Percentiles rank a stretch among this genome's conserved stretches.
phyloP scores from a whole-genome alignment of 1,284 basidiomycete species.

The Malassezia obtusa region DNA sequence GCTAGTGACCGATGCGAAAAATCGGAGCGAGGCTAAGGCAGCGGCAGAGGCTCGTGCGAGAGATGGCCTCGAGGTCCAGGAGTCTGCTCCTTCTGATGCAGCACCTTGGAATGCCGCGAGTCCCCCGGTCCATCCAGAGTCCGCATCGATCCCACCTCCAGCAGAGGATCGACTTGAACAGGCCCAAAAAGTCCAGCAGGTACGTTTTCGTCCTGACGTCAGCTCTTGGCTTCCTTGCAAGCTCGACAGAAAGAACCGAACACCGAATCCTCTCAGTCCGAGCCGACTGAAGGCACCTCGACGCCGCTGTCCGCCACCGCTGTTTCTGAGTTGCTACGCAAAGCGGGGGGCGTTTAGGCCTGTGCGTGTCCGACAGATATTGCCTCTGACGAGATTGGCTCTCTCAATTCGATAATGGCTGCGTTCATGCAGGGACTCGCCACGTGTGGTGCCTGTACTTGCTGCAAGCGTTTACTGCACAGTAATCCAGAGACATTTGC shows the following conservation, averaged over 20 bases:
- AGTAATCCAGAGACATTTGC: no score
- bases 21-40: conserved; percentile 23
- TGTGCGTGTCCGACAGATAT: no score
- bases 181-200: conserved; percentile 45
- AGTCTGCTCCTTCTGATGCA: neutral
- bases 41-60: conserved; percentile 45
- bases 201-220: neutral
- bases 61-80: conserved; percentile 20
- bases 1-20: conserved; percentile 13
- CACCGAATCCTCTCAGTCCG: no score
- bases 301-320: no score
- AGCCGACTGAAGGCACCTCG: no score
- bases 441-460: no score
- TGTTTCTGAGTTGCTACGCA: neutral
- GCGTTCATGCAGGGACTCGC: no score
- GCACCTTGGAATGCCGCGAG: neutral
- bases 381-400: no score
- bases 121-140: no score
- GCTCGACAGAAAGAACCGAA: neutral
- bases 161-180: conserved; percentile 37
- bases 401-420: no score
- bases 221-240: conserved; percentile 37
- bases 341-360: no score
- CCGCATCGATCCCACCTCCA: neutral
- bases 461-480: no score